phyloP scores from a whole-genome alignment of 169 alveolate species.

The Eimeria falciformis region DNA sequence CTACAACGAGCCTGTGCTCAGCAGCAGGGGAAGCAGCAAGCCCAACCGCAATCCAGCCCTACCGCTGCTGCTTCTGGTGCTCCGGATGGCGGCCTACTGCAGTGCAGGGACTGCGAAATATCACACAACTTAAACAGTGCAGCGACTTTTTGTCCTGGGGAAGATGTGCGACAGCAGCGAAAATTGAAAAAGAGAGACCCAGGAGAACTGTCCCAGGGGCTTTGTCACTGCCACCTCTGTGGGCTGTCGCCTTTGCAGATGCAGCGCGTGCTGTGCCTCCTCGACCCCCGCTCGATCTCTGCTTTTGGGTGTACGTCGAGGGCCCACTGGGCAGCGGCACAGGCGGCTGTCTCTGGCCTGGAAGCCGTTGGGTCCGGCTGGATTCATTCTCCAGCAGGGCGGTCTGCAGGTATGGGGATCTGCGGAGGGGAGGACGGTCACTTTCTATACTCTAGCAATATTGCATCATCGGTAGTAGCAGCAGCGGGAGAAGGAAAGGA shows the following conservation, averaged over 20 bases:
- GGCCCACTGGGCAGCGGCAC: slow-evolving; percentile 48
- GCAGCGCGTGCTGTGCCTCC: slow-evolving; percentile 23
- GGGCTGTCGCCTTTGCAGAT: not conserved
- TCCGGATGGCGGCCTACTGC: not conserved
- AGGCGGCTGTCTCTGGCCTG: slow-evolving; percentile 30
- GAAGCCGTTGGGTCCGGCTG: slow-evolving; percentile 28
- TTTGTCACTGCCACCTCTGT: slow-evolving; percentile 16
- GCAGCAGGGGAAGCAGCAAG: slow-evolving; percentile 16
- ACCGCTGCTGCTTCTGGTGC: not conserved
- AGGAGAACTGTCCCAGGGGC: not conserved
- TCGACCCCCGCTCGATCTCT: slow-evolving; percentile 17
- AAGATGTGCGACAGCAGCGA: slow-evolving; percentile 12
- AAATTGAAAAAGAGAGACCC: not conserved
- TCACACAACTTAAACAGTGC: no score
- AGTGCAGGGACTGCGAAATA: no score
- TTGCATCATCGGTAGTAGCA: not conserved
- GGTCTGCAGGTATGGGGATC: not conserved
- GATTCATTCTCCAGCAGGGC: slow-evolving; percentile 23
- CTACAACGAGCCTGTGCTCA: not conserved
- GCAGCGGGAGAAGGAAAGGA: not conserved
- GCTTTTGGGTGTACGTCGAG: not conserved
- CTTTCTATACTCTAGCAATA: not conserved
- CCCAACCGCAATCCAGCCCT: not conserved
- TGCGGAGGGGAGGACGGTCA: not conserved
- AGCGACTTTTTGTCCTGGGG: not conserved